Evolutionary conservation across 1,139 yeast genomes (phyloP).

Genomic region (Nematodospora anomalae): DNA sequence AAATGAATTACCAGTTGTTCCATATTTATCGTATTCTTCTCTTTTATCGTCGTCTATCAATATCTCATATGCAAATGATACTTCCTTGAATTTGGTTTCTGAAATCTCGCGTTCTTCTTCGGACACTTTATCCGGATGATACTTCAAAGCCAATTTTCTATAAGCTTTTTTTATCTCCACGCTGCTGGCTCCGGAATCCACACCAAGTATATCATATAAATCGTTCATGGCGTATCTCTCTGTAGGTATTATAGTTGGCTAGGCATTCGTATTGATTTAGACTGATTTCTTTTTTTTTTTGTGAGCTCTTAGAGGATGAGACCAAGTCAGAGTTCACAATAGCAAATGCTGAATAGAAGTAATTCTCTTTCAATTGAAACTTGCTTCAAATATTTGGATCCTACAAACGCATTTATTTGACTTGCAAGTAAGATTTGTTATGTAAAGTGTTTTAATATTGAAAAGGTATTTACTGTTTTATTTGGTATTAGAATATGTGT

Average conservation of each 20-base stretch:
- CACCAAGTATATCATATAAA: constrained; percentile 69
- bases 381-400: no score
- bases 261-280: no score
- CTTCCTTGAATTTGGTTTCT: constrained; percentile 72
- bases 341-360: no score
- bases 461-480: no score
- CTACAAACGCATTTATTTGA: no score
- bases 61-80: constrained; percentile 76
- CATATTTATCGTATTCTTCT: constrained; percentile 57
- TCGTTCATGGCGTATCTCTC: constrained; percentile 26
- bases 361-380: no score
- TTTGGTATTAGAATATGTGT: no score
- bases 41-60: constrained; percentile 63
- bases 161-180: constrained; percentile 76
- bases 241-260: no score
- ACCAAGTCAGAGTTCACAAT: constrained; percentile 2
- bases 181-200: constrained; percentile 59
- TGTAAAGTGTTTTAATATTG: no score
- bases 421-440: no score
- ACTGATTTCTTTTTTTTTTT: no score
- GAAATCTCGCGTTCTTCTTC: constrained; percentile 67
- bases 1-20: constrained; percentile 31
- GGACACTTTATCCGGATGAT: constrained; percentile 80
- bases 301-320: neutral
- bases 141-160: constrained; percentile 66